Evolutionary conservation across 2,329 filamentous ascomycete genomes (phyloP).

Genomic region (Penicillium sp.): DNA sequence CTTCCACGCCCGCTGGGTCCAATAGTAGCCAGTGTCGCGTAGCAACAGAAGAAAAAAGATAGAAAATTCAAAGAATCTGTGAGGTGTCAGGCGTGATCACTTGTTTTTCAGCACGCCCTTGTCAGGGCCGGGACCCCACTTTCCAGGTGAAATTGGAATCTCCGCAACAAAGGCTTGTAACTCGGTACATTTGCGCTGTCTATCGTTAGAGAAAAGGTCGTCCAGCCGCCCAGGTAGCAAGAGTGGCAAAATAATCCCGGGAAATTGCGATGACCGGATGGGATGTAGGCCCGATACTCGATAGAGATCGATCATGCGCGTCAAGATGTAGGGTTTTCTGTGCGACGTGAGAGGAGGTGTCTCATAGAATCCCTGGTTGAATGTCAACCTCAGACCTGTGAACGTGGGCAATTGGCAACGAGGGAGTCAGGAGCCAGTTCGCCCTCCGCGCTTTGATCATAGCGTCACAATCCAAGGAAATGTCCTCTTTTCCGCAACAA

Average conservation of each 20-base stretch:
- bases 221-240: conserved; percentile 20
- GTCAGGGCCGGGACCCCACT: conserved; percentile 5
- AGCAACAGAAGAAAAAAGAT: neutral
- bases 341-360: neutral
- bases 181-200: neutral
- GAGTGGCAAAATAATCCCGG: conserved; percentile 14
- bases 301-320: neutral
- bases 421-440: neutral
- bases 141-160: neutral
- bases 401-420: neutral
- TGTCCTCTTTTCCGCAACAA: neutral
- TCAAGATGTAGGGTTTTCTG: neutral
- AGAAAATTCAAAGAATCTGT: neutral
- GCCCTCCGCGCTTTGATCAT: neutral
- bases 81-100: neutral
- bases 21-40: conserved; percentile 5
- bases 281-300: conserved; percentile 4
- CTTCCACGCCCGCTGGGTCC: conserved; percentile 2
- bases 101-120: conserved; percentile 4
- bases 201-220: neutral
- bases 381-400: neutral
- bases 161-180: neutral
- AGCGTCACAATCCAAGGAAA: neutral
- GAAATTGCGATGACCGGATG: conserved; percentile 7
- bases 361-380: neutral